Conservation (phyloP, 169 alveolate species). For the Plasmodium inui region DNA sequence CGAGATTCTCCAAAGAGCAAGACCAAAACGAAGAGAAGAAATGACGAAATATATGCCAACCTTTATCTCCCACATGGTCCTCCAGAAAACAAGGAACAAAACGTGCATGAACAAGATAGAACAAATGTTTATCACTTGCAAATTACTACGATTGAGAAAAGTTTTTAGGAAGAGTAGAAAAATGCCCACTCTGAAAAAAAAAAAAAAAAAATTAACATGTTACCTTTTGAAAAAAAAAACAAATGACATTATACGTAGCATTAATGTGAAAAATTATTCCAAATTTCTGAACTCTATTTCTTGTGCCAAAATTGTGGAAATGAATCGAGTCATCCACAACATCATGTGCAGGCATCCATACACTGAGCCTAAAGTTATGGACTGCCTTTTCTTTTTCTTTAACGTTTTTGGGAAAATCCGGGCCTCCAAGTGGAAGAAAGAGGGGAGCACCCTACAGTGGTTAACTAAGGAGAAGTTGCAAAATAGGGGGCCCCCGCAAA, state of each 20-base stretch:
- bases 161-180: conserved; percentile 2
- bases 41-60: conserved; percentile 25
- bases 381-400: conserved; percentile 37
- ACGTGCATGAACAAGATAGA: conserved; percentile 27
- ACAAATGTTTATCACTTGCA: conserved; percentile 49
- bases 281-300: conserved; percentile 34
- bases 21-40: neutral
- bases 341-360: conserved; percentile 1
- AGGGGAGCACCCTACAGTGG: neutral
- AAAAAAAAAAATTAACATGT: neutral
- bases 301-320: conserved; percentile 60
- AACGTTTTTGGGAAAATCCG: neutral
- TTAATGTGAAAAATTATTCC: conserved; percentile 36
- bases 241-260: conserved; percentile 34
- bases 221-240: neutral
- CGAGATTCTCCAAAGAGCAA: conserved; percentile 6
- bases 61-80: conserved; percentile 4
- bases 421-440: neutral
- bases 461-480: neutral
- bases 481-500: neutral
- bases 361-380: conserved; percentile 4
- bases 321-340: conserved; percentile 10
- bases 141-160: conserved; percentile 11
- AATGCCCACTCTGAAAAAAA: conserved; percentile 7
- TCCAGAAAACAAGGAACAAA: neutral